These are phyloP conservation scores for Pyrenophora seminiperda DNA, from an alignment of 2,329 filamentous ascomycete species.

Conservation along the genomic window DNA sequence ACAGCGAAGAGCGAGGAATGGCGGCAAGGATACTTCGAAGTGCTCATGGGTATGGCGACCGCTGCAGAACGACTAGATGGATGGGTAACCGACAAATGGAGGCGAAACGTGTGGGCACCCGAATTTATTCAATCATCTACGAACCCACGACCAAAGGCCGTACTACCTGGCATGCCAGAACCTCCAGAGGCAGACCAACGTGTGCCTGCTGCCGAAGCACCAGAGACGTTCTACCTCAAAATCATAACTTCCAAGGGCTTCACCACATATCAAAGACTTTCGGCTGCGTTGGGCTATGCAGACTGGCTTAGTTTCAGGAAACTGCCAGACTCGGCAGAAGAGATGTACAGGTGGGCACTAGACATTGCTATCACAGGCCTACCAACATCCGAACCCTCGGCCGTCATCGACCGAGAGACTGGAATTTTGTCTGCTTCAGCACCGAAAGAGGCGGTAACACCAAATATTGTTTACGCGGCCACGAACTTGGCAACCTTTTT, in stretches of 20 bases:
- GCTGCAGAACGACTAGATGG: conserved; percentile 82
- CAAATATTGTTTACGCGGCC: conserved; percentile 75
- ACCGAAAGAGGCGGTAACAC: conserved; percentile 59
- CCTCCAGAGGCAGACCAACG: conserved; percentile 80
- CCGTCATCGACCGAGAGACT: conserved; percentile 65
- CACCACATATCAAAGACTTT: conserved; percentile 74
- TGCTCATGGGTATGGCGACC: conserved; percentile 75
- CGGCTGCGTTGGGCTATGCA: conserved; percentile 81
- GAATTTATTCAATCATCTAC: conserved; percentile 80
- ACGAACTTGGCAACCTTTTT: conserved; percentile 80
- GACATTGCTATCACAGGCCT: conserved; percentile 70
- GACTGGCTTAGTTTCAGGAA: conserved; percentile 84
- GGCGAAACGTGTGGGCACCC: conserved; percentile 68
- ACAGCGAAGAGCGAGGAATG: conserved; percentile 79
- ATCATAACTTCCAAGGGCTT: conserved; percentile 83
- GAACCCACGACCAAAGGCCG: conserved; percentile 77
- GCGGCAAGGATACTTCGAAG: conserved; percentile 83
- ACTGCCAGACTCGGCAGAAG: conserved; percentile 66
- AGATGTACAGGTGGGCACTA: conserved; percentile 77
- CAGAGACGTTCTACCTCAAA: conserved; percentile 80
- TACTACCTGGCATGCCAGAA: conserved; percentile 66
- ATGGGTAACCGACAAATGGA: conserved; percentile 70
- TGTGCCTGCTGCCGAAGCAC: conserved; percentile 65
- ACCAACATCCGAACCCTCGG: conserved; percentile 47
- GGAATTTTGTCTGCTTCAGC: conserved; percentile 64